phyloP scores from a whole-genome alignment of 495 filamentous ascomycete species.

The Neurospora cerealis region DNA sequence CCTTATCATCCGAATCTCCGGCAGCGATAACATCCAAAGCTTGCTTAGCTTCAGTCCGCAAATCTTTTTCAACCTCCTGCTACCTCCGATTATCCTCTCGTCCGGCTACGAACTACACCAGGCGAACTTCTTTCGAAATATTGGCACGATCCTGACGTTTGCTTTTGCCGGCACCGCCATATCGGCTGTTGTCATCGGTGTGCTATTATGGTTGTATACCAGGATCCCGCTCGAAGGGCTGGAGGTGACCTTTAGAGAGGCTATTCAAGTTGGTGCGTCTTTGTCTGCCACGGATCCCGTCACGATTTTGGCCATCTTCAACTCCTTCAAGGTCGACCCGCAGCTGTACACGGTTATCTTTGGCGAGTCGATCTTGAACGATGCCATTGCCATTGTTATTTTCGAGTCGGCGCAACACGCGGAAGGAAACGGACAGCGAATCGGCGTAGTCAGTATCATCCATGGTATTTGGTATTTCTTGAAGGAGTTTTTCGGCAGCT shows the following conservation, averaged over 20 bases:
- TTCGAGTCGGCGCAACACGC: constrained; percentile 96
- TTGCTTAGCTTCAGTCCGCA: constrained; percentile 95
- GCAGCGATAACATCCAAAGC: constrained; percentile 70
- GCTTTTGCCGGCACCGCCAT: constrained; percentile 97
- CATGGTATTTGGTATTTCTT: constrained; percentile 92
- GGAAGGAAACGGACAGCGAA: constrained; percentile 46
- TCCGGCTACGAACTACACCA: constrained; percentile 97
- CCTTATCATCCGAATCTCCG: constrained; percentile 71
- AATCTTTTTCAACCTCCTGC: constrained; percentile 96
- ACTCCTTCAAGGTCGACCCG: constrained; percentile 96
- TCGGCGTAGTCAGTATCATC: constrained; percentile 68
- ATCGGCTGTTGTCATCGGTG: constrained; percentile 82
- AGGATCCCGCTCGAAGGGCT: constrained; percentile 75
- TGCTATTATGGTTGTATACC: constrained; percentile 82
- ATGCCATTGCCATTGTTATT: constrained; percentile 95
- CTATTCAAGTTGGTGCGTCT: constrained; percentile 90
- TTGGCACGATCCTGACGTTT: constrained; percentile 96
- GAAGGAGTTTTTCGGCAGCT: constrained; percentile 87
- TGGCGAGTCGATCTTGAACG: constrained; percentile 94
- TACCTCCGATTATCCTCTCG: constrained; percentile 93
- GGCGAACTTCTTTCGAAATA: constrained; percentile 97
- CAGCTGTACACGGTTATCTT: constrained; percentile 98
- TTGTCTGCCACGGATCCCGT: constrained; percentile 95
- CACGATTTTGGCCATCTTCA: constrained; percentile 97
- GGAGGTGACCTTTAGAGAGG: constrained; percentile 82